Conservation (phyloP, 2,329 filamentous ascomycete species). For the Metarhizium robertsii region DNA sequence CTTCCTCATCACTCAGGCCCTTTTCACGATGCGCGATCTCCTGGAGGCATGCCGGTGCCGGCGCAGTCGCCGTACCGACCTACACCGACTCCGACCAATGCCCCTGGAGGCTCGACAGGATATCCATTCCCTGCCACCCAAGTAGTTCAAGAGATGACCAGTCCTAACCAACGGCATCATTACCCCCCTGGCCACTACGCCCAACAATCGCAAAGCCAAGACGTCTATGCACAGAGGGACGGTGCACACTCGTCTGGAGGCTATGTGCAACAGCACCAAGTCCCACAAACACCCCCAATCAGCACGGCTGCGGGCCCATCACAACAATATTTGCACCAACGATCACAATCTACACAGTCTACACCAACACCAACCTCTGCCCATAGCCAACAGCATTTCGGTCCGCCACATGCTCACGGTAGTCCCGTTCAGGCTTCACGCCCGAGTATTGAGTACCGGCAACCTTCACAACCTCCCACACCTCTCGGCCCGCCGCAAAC, state of each 20-base stretch:
- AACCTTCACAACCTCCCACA: conserved; percentile 44
- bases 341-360: conserved; percentile 50
- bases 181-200: conserved; percentile 35
- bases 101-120: conserved; percentile 30
- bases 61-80: conserved; percentile 38
- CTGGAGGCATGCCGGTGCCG: conserved; percentile 26
- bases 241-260: conserved; percentile 23
- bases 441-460: conserved; percentile 32
- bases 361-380: conserved; percentile 53
- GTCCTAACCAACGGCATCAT: conserved; percentile 43
- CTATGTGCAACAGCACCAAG: conserved; percentile 28
- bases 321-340: conserved; percentile 32
- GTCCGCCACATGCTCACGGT: conserved; percentile 38
- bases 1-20: conserved; percentile 27
- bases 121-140: conserved; percentile 42
- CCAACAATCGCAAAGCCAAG: conserved; percentile 32
- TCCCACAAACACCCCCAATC: conserved; percentile 42
- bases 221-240: conserved; percentile 35
- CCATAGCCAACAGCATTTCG: conserved; percentile 48
- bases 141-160: conserved; percentile 32
- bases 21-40: conserved; percentile 41
- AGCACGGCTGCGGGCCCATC: conserved; percentile 28
- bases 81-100: conserved; percentile 32
- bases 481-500: conserved; percentile 42
- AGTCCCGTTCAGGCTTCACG: conserved; percentile 42